Evolutionary conservation across 2,329 filamentous ascomycete species (phyloP).

Genomic region (Trichoderma pleuroti): DNA sequence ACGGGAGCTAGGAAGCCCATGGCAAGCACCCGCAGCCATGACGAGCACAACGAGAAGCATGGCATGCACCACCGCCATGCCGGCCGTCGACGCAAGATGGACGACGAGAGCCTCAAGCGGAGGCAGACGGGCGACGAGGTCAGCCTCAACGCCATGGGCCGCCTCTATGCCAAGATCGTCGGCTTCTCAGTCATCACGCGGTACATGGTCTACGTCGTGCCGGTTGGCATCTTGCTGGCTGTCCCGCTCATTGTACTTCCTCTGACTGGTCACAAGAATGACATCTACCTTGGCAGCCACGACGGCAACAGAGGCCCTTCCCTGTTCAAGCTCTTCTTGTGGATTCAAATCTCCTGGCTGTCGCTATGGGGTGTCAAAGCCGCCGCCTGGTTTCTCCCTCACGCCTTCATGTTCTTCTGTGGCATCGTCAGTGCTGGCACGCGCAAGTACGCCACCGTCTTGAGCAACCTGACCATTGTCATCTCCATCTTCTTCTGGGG

Average conservation of each 20-base stretch:
- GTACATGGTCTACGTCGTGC: slow-evolving; percentile 66
- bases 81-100: slow-evolving; percentile 51
- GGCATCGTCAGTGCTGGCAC: slow-evolving; percentile 68
- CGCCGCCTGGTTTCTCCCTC: slow-evolving; percentile 57
- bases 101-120: slow-evolving; percentile 38
- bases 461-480: slow-evolving; percentile 62
- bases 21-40: slow-evolving; percentile 33
- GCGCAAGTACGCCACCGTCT: slow-evolving; percentile 65
- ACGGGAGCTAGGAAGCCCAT: slow-evolving; percentile 50
- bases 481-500: slow-evolving; percentile 68
- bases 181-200: slow-evolving; percentile 61
- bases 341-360: slow-evolving; percentile 67
- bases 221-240: slow-evolving; percentile 59
- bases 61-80: slow-evolving; percentile 34
- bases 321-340: slow-evolving; percentile 61
- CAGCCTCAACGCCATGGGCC: slow-evolving; percentile 62
- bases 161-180: slow-evolving; percentile 62
- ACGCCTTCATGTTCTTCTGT: slow-evolving; percentile 64
- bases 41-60: slow-evolving; percentile 40
- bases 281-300: slow-evolving; percentile 36
- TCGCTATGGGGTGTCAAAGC: slow-evolving; percentile 65
- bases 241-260: slow-evolving; percentile 58
- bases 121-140: slow-evolving; percentile 50
- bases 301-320: slow-evolving; percentile 47
- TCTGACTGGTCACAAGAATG: slow-evolving; percentile 39